A percentile compares a stretch with the other conserved stretches of the same genome.
Evolutionary conservation across 495 filamentous ascomycete genomes (phyloP).

Genomic region (Trypethelium eluteriae): DNA sequence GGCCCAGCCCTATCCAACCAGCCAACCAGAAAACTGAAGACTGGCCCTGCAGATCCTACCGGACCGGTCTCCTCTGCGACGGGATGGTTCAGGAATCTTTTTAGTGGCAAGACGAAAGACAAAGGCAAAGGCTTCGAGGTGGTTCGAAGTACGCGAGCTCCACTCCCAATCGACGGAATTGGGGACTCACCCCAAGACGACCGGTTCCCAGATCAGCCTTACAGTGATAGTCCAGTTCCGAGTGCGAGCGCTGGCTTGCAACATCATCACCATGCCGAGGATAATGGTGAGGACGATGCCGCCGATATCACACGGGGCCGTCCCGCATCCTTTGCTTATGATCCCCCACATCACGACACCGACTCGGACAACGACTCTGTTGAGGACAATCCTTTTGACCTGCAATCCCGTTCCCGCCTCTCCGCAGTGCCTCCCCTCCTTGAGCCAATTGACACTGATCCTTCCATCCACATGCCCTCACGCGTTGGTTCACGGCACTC

Average conservation of each 20-base stretch:
- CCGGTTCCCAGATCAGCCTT: constrained; percentile 23
- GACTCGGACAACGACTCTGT: constrained; percentile 34
- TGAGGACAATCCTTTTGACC: constrained; percentile 32
- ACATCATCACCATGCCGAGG: not conserved
- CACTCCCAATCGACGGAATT: constrained; percentile 34
- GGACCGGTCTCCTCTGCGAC: constrained; percentile 79
- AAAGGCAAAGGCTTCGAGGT: constrained; percentile 94
- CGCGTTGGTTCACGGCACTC: constrained; percentile 44
- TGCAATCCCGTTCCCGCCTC: constrained; percentile 30
- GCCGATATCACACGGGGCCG: constrained; percentile 14
- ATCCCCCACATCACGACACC: constrained; percentile 12
- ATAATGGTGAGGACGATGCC: not conserved
- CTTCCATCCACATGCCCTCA: constrained; percentile 57
- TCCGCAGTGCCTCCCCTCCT: constrained; percentile 51
- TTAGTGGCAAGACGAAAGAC: constrained; percentile 77
- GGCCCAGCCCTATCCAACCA: constrained; percentile 80
- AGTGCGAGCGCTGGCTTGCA: not conserved
- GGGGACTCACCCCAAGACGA: constrained; percentile 22
- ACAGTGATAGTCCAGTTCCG: constrained; percentile 27
- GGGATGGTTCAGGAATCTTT: constrained; percentile 67
- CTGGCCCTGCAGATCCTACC: constrained; percentile 90
- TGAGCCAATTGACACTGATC: constrained; percentile 54
- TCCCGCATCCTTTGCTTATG: not conserved
- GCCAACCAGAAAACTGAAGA: constrained; percentile 76
- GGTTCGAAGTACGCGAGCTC: constrained; percentile 70